Evolutionary conservation across 441 rosid species (phyloP), one percentile per base, ranked within the genome.

Genomic region (Pelargonium citronellum): DNA sequence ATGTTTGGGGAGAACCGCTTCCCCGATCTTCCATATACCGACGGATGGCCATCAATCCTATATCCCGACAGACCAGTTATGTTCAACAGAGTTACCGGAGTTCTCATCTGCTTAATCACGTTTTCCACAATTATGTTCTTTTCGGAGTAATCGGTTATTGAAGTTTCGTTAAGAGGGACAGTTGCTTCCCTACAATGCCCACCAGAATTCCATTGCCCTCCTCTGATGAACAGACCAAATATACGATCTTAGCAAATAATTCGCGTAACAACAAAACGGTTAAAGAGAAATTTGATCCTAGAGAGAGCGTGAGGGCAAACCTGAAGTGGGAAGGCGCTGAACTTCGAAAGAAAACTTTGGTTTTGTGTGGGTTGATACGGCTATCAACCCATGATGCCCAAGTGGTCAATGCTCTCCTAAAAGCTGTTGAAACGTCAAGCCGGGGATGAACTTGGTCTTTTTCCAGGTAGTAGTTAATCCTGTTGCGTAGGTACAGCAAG

Each of bases 321-420:
- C 98, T 94, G 89, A 91, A 94, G 81, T 90, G 99, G 7, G 96
- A 86, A 74, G 99, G 99, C 13, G 95, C 79, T 0, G 89, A 84
- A 72, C 86, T 90, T 78, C 92, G 80, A 75, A 89, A 90, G 88
- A 94, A 94, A 67, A 94, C 93, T 61, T 53, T 80, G 19, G 96
- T 90, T 83, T 82, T 87, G 71, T 80, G 82, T 3, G 85, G 84
- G 77, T 90, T 83, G 8, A 88, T 72, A 73, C 82, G 82, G 71
- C 72, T 85, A 68, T 91, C 95, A 47, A 90, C 89, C 98, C 98
- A 94, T 60, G 91, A 83, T 70, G 89, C 90, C 97, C 97, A 91
- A 65, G 95, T 88, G 71, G 30, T 83, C 73, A 91, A 68, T 53
- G 98, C 97, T 86, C 81, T 88, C 79, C 85, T 84, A 74, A 84